phyloP scores from a whole-genome alignment of 495 filamentous ascomycete genomes.

The Cryomyces antarcticus region DNA sequence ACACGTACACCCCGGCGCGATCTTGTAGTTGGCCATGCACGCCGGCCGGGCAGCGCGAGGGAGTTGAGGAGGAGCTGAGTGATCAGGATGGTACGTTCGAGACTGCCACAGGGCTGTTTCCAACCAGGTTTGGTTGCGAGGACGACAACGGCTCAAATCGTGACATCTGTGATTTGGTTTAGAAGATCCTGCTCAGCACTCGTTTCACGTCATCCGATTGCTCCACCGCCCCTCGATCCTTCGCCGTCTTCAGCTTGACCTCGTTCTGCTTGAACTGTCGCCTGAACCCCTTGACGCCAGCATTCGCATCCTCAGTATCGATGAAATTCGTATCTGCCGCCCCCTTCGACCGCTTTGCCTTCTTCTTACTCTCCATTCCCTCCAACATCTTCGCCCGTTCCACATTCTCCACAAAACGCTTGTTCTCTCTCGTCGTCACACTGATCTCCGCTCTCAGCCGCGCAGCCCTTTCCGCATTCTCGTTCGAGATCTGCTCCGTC shows the following conservation, averaged over 20 bases:
- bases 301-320: conserved; percentile 36
- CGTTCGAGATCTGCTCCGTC: conserved; percentile 50
- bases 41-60: too few species aligned
- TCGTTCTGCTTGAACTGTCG: conserved; percentile 59
- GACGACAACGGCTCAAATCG: too few species aligned
- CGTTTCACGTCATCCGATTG: conserved; percentile 50
- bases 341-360: conserved; percentile 27
- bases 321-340: conserved; percentile 36
- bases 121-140: too few species aligned
- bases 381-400: conserved; percentile 33
- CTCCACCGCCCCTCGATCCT: conserved; percentile 23
- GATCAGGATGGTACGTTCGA: too few species aligned
- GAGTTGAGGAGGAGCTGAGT: too few species aligned
- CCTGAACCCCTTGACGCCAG: conserved; percentile 6
- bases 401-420: conserved; percentile 58
- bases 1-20: too few species aligned
- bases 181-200: conserved; percentile 69
- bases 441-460: conserved; percentile 64
- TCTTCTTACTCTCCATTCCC: conserved; percentile 23
- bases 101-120: too few species aligned
- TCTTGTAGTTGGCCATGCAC: too few species aligned
- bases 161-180: too few species aligned
- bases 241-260: conserved; percentile 24
- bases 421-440: conserved; percentile 60
- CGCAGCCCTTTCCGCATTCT: conserved; percentile 64